These are phyloP conservation scores for Ophiostoma montium DNA, from an alignment of 2,329 filamentous ascomycete species.

Conservation along the genomic window DNA sequence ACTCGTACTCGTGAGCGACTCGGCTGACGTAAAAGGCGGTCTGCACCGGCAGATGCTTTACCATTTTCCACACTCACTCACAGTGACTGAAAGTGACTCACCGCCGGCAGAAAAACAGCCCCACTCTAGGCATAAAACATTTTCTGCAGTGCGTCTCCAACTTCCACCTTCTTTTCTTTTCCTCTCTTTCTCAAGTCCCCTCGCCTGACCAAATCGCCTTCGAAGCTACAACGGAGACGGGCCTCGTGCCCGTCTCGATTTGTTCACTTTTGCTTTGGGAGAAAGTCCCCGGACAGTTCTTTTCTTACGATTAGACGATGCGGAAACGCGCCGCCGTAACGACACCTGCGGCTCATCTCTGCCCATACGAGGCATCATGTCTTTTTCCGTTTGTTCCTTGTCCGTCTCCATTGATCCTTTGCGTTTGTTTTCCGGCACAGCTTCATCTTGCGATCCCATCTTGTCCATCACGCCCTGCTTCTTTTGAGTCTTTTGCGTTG, in stretches of 20 bases:
- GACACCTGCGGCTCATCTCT: slow-evolving; percentile 83
- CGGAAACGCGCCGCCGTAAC: slow-evolving; percentile 99
- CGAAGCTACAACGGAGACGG: slow-evolving; percentile 91
- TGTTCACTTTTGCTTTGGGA: slow-evolving; percentile 64
- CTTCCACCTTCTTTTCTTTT: background rate
- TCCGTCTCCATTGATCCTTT: slow-evolving; percentile 22
- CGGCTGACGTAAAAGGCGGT: background rate
- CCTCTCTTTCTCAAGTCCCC: slow-evolving; percentile 42
- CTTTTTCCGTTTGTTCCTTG: background rate
- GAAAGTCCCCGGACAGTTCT: slow-evolving; percentile 96
- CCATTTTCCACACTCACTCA: too few relatives aligned
- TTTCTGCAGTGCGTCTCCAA: background rate
- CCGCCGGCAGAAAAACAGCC: slow-evolving; percentile 9
- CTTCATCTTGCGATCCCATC: background rate
- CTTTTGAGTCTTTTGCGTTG: slow-evolving; percentile 4
- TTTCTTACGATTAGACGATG: slow-evolving; percentile 31
- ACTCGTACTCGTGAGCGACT: background rate
- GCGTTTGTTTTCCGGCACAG: slow-evolving; percentile 21
- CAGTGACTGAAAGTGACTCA: background rate
- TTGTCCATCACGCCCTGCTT: slow-evolving; percentile 2
- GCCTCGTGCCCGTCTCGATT: slow-evolving; percentile 23
- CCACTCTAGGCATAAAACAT: slow-evolving; percentile 11
- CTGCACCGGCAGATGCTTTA: background rate
- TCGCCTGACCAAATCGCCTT: slow-evolving; percentile 99
- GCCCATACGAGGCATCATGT: slow-evolving; percentile 23